Evolutionary conservation across 768 basidiomycete genomes (phyloP).

Genomic region (Agaricus subrufescens): DNA sequence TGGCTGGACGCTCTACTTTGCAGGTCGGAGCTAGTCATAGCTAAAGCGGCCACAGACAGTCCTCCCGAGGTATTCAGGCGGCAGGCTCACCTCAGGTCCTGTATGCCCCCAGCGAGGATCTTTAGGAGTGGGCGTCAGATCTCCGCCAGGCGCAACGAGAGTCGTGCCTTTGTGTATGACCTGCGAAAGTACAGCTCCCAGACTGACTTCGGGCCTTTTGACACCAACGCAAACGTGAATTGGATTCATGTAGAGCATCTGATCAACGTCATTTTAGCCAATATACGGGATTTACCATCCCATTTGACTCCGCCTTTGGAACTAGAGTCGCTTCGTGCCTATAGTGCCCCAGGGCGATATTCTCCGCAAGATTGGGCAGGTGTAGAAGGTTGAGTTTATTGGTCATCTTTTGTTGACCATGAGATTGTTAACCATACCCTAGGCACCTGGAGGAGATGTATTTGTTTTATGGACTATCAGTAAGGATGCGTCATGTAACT

Average conservation of each 20-base stretch:
- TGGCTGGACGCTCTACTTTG: conserved; percentile 44
- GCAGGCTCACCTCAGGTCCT: conserved; percentile 40
- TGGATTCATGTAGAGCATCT: conserved; percentile 65
- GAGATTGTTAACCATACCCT: background rate
- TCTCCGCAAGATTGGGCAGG: conserved; percentile 64
- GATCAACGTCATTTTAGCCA: conserved; percentile 47
- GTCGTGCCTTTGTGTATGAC: conserved; percentile 61
- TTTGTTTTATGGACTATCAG: conserved; percentile 81
- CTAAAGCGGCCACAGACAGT: background rate
- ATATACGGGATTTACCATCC: conserved; percentile 42
- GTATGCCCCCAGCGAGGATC: conserved; percentile 20
- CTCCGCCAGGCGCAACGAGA: conserved; percentile 34
- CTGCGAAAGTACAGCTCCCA: conserved; percentile 49
- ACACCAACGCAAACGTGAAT: conserved; percentile 36
- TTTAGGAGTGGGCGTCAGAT: conserved; percentile 12
- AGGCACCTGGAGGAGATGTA: conserved; percentile 69
- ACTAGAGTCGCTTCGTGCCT: conserved; percentile 46
- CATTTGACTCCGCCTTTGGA: conserved; percentile 43
- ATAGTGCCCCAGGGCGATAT: conserved; percentile 42
- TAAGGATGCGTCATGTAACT: conserved; percentile 18
- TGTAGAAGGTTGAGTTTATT: conserved; percentile 41
- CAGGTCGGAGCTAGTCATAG: background rate
- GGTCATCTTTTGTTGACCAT: background rate
- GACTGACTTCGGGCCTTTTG: conserved; percentile 60
- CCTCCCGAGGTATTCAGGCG: background rate